Percentiles rank a stretch among this genome's conserved stretches.
phyloP scores from a whole-genome alignment of 345 rosid species.

The Murraya koenigii region DNA sequence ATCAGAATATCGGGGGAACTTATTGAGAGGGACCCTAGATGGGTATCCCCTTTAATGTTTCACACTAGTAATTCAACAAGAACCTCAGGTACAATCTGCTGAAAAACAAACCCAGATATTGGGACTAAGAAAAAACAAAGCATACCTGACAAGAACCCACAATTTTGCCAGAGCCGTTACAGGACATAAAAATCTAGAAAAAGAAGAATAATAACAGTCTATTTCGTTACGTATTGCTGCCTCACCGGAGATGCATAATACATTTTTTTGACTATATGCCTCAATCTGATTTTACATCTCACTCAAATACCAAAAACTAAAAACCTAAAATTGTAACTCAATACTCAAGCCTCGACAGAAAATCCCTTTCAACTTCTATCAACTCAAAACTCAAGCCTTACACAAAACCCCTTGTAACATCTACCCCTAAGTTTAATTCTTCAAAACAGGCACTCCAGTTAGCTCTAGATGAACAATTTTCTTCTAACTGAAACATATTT shows the following conservation, averaged over 20 bases:
- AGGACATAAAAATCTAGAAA: conserved; percentile 31
- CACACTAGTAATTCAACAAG: conserved; percentile 49
- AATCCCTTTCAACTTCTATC: conserved; percentile 47
- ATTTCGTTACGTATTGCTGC: conserved; percentile 51
- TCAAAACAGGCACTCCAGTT: conserved; percentile 56
- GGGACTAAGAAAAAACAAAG: conserved; percentile 31
- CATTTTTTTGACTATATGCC: conserved; percentile 54
- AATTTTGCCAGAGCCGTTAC: conserved; percentile 38
- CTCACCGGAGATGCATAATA: conserved; percentile 79
- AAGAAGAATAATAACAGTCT: conserved; percentile 26
- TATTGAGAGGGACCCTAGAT: conserved; percentile 48
- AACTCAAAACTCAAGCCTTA: conserved; percentile 64
- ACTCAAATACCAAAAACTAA: conserved; percentile 43
- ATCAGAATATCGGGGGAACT: conserved; percentile 33
- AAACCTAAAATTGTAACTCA: conserved; percentile 39
- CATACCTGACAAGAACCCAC: conserved; percentile 45
- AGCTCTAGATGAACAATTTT: conserved; percentile 59
- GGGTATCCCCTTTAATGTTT: conserved; percentile 38
- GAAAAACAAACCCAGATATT: conserved; percentile 32
- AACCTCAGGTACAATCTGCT: conserved; percentile 47
- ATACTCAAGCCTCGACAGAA: conserved; percentile 58
- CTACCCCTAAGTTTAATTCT: conserved; percentile 48
- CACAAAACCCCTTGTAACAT: conserved; percentile 53
- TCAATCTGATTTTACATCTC: conserved; percentile 77
- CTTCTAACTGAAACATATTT: conserved; percentile 36